Evolutionary conservation across 1,284 basidiomycete species (phyloP).

Genomic region (Puccinia triticina): DNA sequence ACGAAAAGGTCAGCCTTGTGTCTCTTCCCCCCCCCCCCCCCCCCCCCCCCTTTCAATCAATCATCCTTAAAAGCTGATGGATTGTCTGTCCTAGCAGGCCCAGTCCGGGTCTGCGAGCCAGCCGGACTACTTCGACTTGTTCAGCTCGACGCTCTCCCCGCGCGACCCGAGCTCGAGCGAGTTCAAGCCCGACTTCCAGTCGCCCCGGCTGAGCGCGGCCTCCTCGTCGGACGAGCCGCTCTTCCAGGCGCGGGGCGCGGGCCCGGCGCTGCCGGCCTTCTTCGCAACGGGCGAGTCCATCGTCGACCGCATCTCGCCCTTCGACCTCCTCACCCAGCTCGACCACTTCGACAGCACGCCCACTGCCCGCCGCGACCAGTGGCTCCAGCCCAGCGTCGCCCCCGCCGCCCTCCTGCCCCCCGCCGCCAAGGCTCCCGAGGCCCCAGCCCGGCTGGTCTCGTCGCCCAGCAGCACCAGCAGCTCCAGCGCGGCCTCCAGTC

Average conservation of each 20-base stretch:
- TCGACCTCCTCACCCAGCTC: background rate
- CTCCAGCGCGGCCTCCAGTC: constrained; percentile 15
- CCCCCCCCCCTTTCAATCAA: background rate
- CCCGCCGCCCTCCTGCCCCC: constrained; percentile 3
- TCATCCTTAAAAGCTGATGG: background rate
- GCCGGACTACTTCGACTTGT: background rate
- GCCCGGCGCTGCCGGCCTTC: background rate
- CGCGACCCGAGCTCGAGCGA: background rate
- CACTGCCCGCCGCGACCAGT: background rate
- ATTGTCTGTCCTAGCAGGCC: background rate
- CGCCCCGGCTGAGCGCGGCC: background rate
- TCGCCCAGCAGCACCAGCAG: constrained; percentile 28
- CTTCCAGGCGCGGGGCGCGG: background rate
- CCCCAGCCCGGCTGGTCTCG: background rate
- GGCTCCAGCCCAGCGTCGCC: constrained; percentile 22
- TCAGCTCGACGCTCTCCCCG: constrained; percentile 2
- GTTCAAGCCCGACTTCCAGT: constrained; percentile 3
- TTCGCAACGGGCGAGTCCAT: constrained; percentile 1
- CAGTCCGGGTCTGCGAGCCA: background rate
- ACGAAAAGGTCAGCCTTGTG: background rate
- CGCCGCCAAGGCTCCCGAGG: background rate
- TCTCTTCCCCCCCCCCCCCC: too few relatives aligned
- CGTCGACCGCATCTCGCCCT: constrained; percentile 13
- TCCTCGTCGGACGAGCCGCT: background rate
- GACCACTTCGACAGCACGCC: constrained; percentile 15